Evolutionary conservation across 73 alveolate species (phyloP).

Genomic region (Loxodes magnus): DNA sequence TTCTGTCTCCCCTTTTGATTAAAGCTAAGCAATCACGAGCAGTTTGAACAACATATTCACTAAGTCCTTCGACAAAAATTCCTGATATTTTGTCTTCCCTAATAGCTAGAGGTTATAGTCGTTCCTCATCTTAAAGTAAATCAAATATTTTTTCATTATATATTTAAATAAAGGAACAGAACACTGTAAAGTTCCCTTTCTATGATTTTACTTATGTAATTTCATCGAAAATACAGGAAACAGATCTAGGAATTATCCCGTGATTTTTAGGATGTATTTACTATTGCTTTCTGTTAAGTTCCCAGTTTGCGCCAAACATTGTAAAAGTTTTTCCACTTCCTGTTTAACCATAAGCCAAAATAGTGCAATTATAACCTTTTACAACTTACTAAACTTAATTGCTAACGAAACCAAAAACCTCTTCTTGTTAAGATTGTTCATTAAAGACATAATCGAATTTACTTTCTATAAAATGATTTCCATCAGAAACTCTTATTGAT

Average conservation of each 20-base stretch:
- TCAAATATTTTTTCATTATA: constrained; percentile 77
- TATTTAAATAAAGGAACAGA: constrained; percentile 54
- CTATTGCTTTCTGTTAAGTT: not conserved
- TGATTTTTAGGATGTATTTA: constrained; percentile 21
- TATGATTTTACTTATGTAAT: constrained; percentile 47
- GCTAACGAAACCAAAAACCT: constrained; percentile 48
- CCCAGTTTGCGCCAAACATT: constrained; percentile 83
- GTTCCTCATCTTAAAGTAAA: constrained; percentile 36
- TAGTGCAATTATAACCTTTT: constrained; percentile 88
- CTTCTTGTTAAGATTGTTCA: constrained; percentile 45
- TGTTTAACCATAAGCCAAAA: constrained; percentile 93
- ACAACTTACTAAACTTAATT: constrained; percentile 48
- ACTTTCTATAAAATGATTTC: constrained; percentile 28
- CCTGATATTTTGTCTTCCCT: constrained; percentile 64
- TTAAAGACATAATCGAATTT: constrained; percentile 65
- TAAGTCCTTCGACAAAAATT: constrained; percentile 69
- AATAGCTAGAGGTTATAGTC: constrained; percentile 38
- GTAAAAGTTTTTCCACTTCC: constrained; percentile 97
- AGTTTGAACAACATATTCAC: constrained; percentile 43
- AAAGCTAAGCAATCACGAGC: constrained; percentile 59
- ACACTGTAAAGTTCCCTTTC: constrained; percentile 32
- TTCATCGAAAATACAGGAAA: constrained; percentile 69
- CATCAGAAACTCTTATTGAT: constrained; percentile 32
- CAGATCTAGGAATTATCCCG: constrained; percentile 88
- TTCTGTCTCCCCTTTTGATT: constrained; percentile 68